Base-by-base conservation (phyloP, 2,329 filamentous ascomycete genomes). In the Aspergillus clavatus region DNA sequence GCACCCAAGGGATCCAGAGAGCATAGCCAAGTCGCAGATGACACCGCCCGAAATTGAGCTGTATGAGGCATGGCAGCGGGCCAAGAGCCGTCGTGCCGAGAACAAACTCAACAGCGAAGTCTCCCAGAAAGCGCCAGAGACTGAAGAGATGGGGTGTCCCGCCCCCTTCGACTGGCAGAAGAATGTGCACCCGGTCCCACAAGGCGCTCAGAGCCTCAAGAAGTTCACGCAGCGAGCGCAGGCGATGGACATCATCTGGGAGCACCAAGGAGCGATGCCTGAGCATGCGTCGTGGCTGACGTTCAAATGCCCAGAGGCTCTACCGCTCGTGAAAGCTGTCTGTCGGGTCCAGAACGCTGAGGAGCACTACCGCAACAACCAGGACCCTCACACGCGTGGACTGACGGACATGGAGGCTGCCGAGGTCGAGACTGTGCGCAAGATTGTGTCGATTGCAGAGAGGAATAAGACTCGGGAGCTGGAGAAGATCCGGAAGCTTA, bases 321-420 rank as follows among this genome's bases (percentile, higher is more conserved):
- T 57, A 16, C 55, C 57, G 2, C 50, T 62, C 2, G 41, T 62
- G n/a, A 60, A 55, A 24, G 56, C 56, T 2, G 49, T 64, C 4
- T 48, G 38, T 3, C 56, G 54, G 45, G 14, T 60, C 2, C 24
- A 43, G 19, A 52, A 43, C 19, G 48, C 52, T 4, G 38, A 52
- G 41, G 45, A 42, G n/a, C 47, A 58, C 16, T 28, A 48, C 19
- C 26, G 50, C 26, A 40, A 46, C 8, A 19, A 53, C n/a, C 41
- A n/a, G 1, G 22, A 38, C 29, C 16, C 38, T 24, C 11, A 45
- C 35, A 26, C 26, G 10, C 38, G 43, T 5, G 38, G 43, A 10
- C 18, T 60, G 37, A 52, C 45, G 14, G 48, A 49, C 4, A 38
- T 43, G 47, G 54, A 60, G 42, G 37, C 43, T 27, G 51, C 51